Conservation (phyloP, 805 yeast genomes). For the Zygoascus bituminiphila region DNA sequence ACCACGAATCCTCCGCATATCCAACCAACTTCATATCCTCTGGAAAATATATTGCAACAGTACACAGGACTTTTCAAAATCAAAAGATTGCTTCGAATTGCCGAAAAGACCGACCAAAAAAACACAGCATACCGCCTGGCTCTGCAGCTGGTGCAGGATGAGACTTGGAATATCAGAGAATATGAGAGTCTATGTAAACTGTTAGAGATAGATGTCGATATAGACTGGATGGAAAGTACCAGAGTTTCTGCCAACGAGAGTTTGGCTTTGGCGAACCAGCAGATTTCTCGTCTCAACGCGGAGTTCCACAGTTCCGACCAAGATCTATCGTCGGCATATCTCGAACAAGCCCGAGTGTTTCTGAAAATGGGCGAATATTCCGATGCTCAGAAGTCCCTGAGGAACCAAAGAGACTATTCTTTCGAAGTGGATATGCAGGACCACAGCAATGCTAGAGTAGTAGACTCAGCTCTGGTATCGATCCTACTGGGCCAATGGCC, state of each 20-base stretch:
- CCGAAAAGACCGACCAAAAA: background rate
- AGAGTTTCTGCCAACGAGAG: background rate
- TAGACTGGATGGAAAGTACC: background rate
- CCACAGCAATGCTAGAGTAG: background rate
- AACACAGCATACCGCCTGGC: background rate
- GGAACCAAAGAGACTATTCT: background rate
- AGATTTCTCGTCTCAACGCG: background rate
- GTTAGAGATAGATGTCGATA: background rate
- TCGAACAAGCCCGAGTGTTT: background rate
- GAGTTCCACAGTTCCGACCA: background rate
- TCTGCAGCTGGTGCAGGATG: background rate
- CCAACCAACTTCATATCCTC: background rate
- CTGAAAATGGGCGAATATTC: conserved; percentile 2
- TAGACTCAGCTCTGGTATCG: background rate
- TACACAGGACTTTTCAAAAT: background rate
- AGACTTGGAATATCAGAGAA: background rate
- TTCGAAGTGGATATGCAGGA: background rate
- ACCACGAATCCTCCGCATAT: background rate
- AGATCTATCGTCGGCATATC: background rate
- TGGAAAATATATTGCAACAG: background rate
- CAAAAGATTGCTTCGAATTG: background rate
- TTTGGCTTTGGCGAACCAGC: background rate
- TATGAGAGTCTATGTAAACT: background rate
- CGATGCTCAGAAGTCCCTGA: background rate
- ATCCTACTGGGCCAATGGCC: background rate